These are phyloP conservation scores for Chrysanthemum makinoi DNA, from an alignment of 129 eudicot species.

Conservation along the genomic window DNA sequence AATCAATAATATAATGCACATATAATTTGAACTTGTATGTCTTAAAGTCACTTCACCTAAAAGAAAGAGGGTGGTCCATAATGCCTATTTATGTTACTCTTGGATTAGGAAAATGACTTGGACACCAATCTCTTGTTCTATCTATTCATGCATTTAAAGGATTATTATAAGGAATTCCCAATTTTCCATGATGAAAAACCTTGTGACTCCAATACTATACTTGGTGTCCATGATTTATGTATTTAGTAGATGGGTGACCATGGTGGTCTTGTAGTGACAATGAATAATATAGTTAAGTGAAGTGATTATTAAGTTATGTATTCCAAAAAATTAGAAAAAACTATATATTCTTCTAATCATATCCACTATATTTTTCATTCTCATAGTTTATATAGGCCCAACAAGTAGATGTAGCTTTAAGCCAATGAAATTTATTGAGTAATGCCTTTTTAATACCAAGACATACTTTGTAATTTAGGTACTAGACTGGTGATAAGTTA, in stretches of 20 bases:
- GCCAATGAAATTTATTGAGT: too few relatives aligned
- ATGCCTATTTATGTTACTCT: background rate
- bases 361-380: too few relatives aligned
- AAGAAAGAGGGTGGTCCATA: conserved; percentile 10
- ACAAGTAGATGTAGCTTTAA: too few relatives aligned
- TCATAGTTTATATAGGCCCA: too few relatives aligned
- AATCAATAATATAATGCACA: background rate
- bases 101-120: conserved; percentile 11
- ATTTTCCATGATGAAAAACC: background rate
- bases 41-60: background rate
- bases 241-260: background rate
- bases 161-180: background rate
- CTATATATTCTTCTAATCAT: too few relatives aligned
- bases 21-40: conserved; percentile 6
- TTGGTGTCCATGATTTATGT: background rate
- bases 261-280: too few relatives aligned
- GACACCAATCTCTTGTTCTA: conserved; percentile 3
- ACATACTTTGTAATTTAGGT: too few relatives aligned
- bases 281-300: too few relatives aligned
- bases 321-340: too few relatives aligned
- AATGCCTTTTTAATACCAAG: too few relatives aligned
- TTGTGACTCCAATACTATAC: background rate
- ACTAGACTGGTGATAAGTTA: too few relatives aligned
- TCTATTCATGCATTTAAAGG: background rate
- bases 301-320: too few relatives aligned